Evolutionary conservation across 176 grass and related monocot genomes (phyloP).

Genomic region (Dactylis glomerata): DNA sequence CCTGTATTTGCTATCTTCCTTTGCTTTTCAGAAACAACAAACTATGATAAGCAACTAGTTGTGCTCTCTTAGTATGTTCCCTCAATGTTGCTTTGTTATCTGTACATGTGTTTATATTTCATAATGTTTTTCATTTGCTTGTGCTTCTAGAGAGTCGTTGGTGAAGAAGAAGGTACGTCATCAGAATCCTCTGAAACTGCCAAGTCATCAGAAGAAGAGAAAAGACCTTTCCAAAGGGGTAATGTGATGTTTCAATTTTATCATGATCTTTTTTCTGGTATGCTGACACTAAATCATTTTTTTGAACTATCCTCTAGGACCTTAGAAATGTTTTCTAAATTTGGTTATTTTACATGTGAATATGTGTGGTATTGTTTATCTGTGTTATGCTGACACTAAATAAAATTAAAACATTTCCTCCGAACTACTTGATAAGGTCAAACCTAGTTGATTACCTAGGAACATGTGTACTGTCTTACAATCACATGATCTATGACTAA

Average conservation of each 20-base stretch:
- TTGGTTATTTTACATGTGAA: neutral
- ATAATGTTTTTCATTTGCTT: conserved; percentile 18
- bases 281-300: neutral
- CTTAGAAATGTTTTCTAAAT: neutral
- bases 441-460: neutral
- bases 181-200: conserved; percentile 47
- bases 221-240: conserved; percentile 76
- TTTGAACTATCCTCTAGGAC: neutral
- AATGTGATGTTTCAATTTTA: conserved; percentile 15
- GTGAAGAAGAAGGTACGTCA: conserved; percentile 45
- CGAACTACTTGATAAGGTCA: neutral
- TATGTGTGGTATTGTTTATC: neutral
- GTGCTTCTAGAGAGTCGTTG: conserved; percentile 63
- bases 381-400: neutral
- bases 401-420: neutral
- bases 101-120: conserved; percentile 3
- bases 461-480: neutral
- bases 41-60: neutral
- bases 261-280: neutral
- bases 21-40: neutral
- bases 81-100: neutral
- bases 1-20: conserved; percentile 6
- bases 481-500: conserved; percentile 10
- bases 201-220: conserved; percentile 50
- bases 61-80: neutral